Percentiles rank a stretch among this genome's conserved stretches.
Evolutionary conservation across 768 basidiomycete species (phyloP).

Genomic region (Mycena floridula): DNA sequence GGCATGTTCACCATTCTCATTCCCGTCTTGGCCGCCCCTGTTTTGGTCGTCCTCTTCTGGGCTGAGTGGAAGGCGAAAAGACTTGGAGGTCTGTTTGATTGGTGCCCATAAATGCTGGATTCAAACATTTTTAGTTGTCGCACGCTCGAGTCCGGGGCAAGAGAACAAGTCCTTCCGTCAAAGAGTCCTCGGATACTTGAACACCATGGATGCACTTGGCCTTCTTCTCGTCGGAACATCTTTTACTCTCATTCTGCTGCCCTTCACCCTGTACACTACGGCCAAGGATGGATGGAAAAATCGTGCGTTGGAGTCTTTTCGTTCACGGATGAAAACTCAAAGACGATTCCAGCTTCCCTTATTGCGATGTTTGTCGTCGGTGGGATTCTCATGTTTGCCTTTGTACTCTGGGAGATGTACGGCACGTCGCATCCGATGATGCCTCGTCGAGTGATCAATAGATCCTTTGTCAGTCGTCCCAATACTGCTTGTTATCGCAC

Average conservation of each 20-base stretch:
- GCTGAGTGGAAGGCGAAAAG: constrained; percentile 9
- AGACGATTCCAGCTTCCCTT: too few relatives aligned
- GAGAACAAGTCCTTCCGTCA: constrained; percentile 1
- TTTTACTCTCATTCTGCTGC: constrained; percentile 10
- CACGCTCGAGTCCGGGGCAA: constrained; percentile 2
- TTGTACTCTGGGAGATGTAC: constrained; percentile 7
- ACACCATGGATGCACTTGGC: constrained; percentile 12
- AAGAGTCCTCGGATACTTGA: constrained; percentile 1
- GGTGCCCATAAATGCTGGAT: constrained; percentile 2
- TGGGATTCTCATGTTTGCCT: constrained; percentile 10
- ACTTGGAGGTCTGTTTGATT: constrained; percentile 2
- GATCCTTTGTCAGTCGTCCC: constrained; percentile 9
- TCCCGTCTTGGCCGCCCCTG: constrained; percentile 10
- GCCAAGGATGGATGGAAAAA: constrained; percentile 13
- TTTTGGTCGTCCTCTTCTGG: constrained; percentile 10
- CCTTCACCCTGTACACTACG: constrained; percentile 11
- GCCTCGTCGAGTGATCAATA: constrained; percentile 11
- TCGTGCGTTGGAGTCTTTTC: too few relatives aligned
- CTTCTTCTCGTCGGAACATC: constrained; percentile 8
- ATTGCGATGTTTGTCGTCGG: constrained; percentile 15
- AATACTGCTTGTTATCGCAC: constrained; percentile 11
- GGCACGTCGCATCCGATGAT: constrained; percentile 7
- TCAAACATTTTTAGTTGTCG: constrained; percentile 2
- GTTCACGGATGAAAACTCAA: too few relatives aligned
- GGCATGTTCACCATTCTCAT: constrained; percentile 13